A percentile compares a stretch with the other conserved stretches of the same genome.
These are phyloP conservation scores for Mercurialis annua DNA, from an alignment of 345 rosid species.

Conservation along the genomic window DNA sequence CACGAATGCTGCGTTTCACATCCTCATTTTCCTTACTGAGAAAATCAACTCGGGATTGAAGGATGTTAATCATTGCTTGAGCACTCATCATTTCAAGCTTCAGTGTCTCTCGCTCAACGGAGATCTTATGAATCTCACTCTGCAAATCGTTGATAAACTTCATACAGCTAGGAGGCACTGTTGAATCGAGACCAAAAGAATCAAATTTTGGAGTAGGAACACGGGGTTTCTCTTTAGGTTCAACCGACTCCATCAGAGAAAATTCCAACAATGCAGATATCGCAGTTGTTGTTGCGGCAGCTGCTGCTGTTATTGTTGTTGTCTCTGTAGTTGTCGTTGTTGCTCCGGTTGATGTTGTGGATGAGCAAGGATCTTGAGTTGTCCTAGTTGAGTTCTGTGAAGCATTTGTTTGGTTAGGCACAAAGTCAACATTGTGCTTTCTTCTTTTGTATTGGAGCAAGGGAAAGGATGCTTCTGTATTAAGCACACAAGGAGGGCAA, in stretches of 20 bases:
- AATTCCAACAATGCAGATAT: constrained; percentile 79
- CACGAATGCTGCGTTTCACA: constrained; percentile 41
- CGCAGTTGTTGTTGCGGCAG: constrained; percentile 55
- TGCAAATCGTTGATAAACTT: constrained; percentile 51
- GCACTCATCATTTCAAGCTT: constrained; percentile 82
- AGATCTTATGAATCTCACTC: constrained; percentile 59
- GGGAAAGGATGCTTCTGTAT: constrained; percentile 59
- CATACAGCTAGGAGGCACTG: constrained; percentile 46
- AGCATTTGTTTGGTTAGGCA: constrained; percentile 39
- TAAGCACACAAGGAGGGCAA: constrained; percentile 46
- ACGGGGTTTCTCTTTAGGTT: constrained; percentile 32
- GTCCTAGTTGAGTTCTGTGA: constrained; percentile 55
- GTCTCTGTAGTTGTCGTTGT: constrained; percentile 25
- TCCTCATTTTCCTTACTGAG: constrained; percentile 71
- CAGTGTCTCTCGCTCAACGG: constrained; percentile 66
- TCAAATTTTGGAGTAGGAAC: constrained; percentile 25
- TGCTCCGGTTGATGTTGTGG: constrained; percentile 61
- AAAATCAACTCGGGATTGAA: constrained; percentile 56
- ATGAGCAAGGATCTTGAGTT: constrained; percentile 61
- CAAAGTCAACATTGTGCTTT: constrained; percentile 45
- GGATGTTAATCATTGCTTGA: constrained; percentile 72
- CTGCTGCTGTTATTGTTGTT: constrained; percentile 32
- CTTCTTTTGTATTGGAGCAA: constrained; percentile 71
- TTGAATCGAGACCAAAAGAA: constrained; percentile 32
- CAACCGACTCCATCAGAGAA: constrained; percentile 61